Evolutionary conservation across 73 alveolate species (phyloP), one percentile per base, ranked within the genome.

Genomic region (Effrenium voratum): DNA sequence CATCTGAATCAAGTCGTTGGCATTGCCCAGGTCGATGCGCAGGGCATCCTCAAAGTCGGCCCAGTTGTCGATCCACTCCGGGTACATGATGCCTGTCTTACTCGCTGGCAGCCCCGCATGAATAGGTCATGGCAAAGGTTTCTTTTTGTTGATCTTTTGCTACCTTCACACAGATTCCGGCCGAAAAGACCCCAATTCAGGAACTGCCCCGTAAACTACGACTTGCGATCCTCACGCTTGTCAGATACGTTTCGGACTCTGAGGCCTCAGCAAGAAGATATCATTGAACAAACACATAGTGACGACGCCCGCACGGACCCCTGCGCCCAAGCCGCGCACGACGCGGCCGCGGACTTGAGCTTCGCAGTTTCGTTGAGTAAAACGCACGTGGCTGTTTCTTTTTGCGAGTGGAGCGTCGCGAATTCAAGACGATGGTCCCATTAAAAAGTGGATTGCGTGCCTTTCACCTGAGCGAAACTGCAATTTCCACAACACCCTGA

Each of bases 21-120:
- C 92, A 32, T 46, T 60, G 32, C 41, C 28, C 6, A 82, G 73
- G 73, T 82, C 92, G 0, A 49, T 50, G 2, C 75, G 49, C n/a
- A 82, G 92, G 19, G 47, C 76, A n/a, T 82, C 75, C 49, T 82
- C 92, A 36, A 43, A 82, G 19, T 16, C 38, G 46, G 46, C 92
- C 92, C 92, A 82, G 38, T 82, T 50, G 76, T 43, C 75, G n/a
- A 47, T 82, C 92, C 92, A 82, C 34, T 82, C 92, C 49, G 92
- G 92, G 49, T 82, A 82, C 92, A 82, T 82, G 75, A 82, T 49
- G 26, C 92, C 92, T 76, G 44, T 44, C 60, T 57, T 57, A 22
- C 72, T 22, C n/a, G n/a, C 28, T 22, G 28, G n/a, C 16, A 57
- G n/a, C 72, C 72, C 28, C 72, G 28, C 72, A 22, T 2, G 43